A percentile compares a stretch with the other conserved stretches of the same genome.
phyloP scores from a whole-genome alignment of 805 yeast genomes.

The Wickerhamomyces hampshirensis region DNA sequence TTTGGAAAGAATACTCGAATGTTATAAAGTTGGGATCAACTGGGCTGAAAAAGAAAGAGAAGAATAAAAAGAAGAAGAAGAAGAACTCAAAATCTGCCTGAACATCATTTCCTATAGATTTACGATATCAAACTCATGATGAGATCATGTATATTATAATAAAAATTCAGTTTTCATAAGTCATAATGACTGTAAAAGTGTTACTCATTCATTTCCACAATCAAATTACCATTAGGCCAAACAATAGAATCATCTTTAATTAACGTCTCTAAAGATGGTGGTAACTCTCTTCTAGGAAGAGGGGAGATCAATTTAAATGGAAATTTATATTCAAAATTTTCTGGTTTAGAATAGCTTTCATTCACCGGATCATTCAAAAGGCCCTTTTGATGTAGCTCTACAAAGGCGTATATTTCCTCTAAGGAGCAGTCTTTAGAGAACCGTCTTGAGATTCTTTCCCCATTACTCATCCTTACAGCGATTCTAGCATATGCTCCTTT shows the following conservation, averaged over 20 bases:
- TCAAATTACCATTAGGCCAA: slow-evolving; percentile 61
- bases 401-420: slow-evolving; percentile 67
- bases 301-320: slow-evolving; percentile 49
- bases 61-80: slow-evolving; percentile 58
- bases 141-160: too few species aligned
- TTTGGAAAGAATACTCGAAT: slow-evolving; percentile 74
- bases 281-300: slow-evolving; percentile 49
- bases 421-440: slow-evolving; percentile 43
- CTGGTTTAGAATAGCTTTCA: slow-evolving; percentile 28
- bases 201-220: slow-evolving; percentile 37
- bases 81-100: slow-evolving; percentile 30
- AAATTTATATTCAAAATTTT: slow-evolving; percentile 40
- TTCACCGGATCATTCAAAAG: slow-evolving; percentile 18
- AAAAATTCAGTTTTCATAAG: too few species aligned
- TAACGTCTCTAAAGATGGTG: slow-evolving; percentile 19
- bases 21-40: slow-evolving; percentile 64
- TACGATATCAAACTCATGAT: too few species aligned
- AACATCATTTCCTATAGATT: too few species aligned
- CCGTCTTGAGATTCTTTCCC: slow-evolving; percentile 50
- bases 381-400: slow-evolving; percentile 43
- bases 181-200: too few species aligned
- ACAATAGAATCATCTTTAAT: slow-evolving; percentile 42
- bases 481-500: slow-evolving; percentile 46
- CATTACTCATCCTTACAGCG: slow-evolving; percentile 63
- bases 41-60: slow-evolving; percentile 80